Percentiles rank a stretch among this genome's conserved stretches.
phyloP scores from a whole-genome alignment of 305 asterid genomes.

The Plantago coronopus region DNA sequence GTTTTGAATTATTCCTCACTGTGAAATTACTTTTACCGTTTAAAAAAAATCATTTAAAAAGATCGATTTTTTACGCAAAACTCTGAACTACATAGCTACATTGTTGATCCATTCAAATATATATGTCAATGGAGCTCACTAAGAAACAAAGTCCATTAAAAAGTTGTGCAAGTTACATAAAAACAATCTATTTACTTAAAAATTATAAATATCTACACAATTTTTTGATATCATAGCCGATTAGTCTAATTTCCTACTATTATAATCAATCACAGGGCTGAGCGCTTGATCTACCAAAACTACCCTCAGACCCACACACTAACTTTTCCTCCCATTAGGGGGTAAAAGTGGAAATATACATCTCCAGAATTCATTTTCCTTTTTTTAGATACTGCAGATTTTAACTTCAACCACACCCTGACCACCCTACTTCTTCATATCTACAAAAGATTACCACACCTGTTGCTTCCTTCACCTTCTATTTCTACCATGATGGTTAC shows the following conservation, averaged over 20 bases:
- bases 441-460: conserved; percentile 22
- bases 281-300: conserved; percentile 7
- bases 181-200: background rate
- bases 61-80: too few relatives aligned
- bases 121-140: too few relatives aligned
- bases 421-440: conserved; percentile 27
- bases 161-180: background rate
- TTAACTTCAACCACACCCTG: too few relatives aligned
- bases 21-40: too few relatives aligned
- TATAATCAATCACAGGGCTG: background rate
- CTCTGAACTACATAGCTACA: too few relatives aligned
- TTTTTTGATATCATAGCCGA: background rate
- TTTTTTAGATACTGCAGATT: too few relatives aligned
- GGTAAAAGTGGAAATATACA: background rate
- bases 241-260: background rate
- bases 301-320: conserved; percentile 5
- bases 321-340: background rate
- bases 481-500: conserved; percentile 36
- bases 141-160: too few relatives aligned
- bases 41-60: too few relatives aligned
- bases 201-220: background rate
- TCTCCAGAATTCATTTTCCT: background rate
- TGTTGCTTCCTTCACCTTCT: conserved; percentile 25
- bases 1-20: too few relatives aligned
- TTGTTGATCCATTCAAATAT: too few relatives aligned